Evolutionary conservation across 306 rosid species (phyloP).

Genomic region (Rosa multiflora): DNA sequence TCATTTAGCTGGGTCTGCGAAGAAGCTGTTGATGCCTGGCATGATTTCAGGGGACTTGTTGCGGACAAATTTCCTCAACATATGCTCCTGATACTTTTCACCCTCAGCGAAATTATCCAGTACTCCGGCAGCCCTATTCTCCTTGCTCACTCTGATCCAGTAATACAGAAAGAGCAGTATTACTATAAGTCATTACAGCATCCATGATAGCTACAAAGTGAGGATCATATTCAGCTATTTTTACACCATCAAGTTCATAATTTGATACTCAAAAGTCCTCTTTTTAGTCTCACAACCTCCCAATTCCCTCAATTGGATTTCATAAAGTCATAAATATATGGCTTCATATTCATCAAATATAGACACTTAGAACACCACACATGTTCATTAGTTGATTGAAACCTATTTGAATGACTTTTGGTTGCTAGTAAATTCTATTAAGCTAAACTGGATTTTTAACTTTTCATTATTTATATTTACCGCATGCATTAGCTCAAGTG

Average conservation of each 20-base stretch:
- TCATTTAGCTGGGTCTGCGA: slow-evolving; percentile 62
- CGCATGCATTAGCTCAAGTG: too few species aligned
- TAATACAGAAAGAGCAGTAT: not conserved
- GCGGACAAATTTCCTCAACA: slow-evolving; percentile 64
- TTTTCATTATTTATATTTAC: not conserved
- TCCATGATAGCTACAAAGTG: not conserved
- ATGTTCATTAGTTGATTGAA: not conserved
- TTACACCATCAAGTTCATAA: not conserved
- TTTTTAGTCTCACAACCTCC: not conserved
- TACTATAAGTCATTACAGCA: not conserved
- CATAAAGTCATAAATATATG: not conserved
- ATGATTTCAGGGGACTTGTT: slow-evolving; percentile 70
- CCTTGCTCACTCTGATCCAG: slow-evolving; percentile 66
- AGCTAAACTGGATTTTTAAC: not conserved
- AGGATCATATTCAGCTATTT: not conserved
- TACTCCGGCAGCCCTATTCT: slow-evolving; percentile 80
- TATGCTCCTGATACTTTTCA: slow-evolving; percentile 71
- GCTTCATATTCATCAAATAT: not conserved
- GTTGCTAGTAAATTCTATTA: not conserved
- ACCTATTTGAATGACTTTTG: not conserved
- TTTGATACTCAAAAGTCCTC: not conserved
- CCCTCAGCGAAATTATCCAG: slow-evolving; percentile 81
- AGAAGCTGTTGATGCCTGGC: slow-evolving; percentile 71
- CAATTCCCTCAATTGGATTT: not conserved
- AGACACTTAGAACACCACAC: not conserved